Evolutionary conservation across 2,329 filamentous ascomycete species (phyloP).

Genomic region (Pestalotiopsis sp.): DNA sequence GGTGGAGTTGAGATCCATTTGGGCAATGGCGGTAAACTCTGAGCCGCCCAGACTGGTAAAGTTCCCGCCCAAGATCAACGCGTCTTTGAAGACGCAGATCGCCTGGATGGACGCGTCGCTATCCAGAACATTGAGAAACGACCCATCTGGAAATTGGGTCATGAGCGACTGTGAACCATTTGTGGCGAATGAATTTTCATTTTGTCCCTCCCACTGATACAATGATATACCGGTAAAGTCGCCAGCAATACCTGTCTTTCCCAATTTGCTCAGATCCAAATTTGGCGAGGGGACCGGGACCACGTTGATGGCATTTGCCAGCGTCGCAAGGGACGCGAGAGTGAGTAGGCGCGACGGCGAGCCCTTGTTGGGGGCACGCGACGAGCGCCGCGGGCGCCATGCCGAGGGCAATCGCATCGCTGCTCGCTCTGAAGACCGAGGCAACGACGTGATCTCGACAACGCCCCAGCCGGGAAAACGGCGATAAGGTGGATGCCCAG

Average conservation of each 20-base stretch:
- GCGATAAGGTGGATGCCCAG: constrained; percentile 2
- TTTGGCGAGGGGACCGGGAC: constrained; percentile 66
- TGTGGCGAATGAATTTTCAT: constrained; percentile 63
- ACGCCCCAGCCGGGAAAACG: constrained; percentile 25
- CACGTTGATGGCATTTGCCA: constrained; percentile 58
- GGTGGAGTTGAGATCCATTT: constrained; percentile 75
- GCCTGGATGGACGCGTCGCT: constrained; percentile 84
- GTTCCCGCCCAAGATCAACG: constrained; percentile 86
- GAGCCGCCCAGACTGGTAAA: constrained; percentile 86
- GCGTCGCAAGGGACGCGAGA: constrained; percentile 41
- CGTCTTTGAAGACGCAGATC: constrained; percentile 78
- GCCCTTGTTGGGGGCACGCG: constrained; percentile 30
- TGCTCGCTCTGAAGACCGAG: constrained; percentile 24
- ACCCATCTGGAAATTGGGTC: constrained; percentile 81
- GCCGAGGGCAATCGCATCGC: constrained; percentile 49
- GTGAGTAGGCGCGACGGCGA: constrained; percentile 36
- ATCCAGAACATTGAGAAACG: constrained; percentile 71
- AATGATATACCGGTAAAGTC: constrained; percentile 91
- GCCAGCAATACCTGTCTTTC: constrained; percentile 82
- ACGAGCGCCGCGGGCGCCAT: constrained; percentile 42
- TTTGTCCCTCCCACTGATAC: constrained; percentile 83
- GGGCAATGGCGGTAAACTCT: constrained; percentile 75
- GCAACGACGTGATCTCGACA: constrained; percentile 16
- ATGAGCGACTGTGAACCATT: constrained; percentile 85
- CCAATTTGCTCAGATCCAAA: constrained; percentile 77